Conservation (phyloP, 1,284 basidiomycete genomes). For the Ganoderma leucocontextum region DNA sequence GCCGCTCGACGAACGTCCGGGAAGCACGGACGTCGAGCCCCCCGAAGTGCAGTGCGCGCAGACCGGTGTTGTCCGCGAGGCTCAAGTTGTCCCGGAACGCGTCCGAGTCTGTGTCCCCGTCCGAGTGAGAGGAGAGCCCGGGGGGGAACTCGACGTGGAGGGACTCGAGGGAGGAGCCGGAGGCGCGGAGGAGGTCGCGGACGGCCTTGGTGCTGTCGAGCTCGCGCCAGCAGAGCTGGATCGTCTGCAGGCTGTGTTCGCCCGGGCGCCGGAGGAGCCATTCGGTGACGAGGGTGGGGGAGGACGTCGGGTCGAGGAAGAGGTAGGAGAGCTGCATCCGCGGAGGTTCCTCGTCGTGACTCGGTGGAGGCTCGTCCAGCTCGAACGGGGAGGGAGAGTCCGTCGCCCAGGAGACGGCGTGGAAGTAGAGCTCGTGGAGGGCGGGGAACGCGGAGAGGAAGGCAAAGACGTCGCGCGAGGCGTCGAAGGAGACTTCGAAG, state of each 20-base stretch:
- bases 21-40: slow-evolving; percentile 40
- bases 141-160: slow-evolving; percentile 42
- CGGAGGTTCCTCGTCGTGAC: slow-evolving; percentile 20
- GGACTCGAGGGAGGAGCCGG: slow-evolving; percentile 42
- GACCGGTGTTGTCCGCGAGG: slow-evolving; percentile 42
- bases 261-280: slow-evolving; percentile 42
- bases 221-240: slow-evolving; percentile 45
- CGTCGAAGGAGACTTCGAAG: slow-evolving; percentile 42
- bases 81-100: slow-evolving; percentile 39
- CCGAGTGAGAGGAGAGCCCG: slow-evolving; percentile 36
- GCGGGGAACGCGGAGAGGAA: slow-evolving; percentile 42
- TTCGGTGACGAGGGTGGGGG: slow-evolving; percentile 43
- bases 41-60: slow-evolving; percentile 42
- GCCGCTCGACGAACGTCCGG: slow-evolving; percentile 36
- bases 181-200: slow-evolving; percentile 40
- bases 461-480: slow-evolving; percentile 40
- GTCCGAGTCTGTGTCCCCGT: not conserved
- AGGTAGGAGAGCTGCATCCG: slow-evolving; percentile 42
- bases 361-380: not conserved
- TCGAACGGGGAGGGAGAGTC: slow-evolving; percentile 35
- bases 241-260: slow-evolving; percentile 39
- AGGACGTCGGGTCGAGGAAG: slow-evolving; percentile 42
- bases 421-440: slow-evolving; percentile 43
- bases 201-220: slow-evolving; percentile 40
- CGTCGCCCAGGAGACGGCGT: slow-evolving; percentile 42